phyloP scores from a whole-genome alignment of 495 filamentous ascomycete genomes.

The Hypoxylon trugodes region DNA sequence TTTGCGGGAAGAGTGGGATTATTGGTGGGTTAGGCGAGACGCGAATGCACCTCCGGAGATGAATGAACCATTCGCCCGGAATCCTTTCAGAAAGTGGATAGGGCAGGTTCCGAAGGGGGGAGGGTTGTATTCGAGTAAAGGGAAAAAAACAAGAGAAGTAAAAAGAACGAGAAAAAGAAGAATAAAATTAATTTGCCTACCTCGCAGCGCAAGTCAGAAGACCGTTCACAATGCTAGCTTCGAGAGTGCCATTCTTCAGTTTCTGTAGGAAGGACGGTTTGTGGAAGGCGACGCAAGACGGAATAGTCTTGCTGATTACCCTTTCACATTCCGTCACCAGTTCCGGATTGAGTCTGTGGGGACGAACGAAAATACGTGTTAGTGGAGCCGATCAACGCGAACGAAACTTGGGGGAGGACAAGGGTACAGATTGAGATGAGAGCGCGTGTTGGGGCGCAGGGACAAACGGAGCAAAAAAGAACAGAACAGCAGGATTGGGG shows the following conservation, averaged over 20 bases:
- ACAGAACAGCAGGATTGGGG: constrained; percentile 17
- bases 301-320: constrained; percentile 58
- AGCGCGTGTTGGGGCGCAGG: constrained; percentile 36
- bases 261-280: constrained; percentile 61
- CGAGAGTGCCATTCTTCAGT: constrained; percentile 56
- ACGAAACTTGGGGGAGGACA: constrained; percentile 37
- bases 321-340: constrained; percentile 59
- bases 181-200: constrained; percentile 43
- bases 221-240: constrained; percentile 57
- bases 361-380: constrained; percentile 41
- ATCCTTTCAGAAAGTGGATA: constrained; percentile 39
- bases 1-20: neutral
- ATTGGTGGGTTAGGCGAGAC: constrained; percentile 38
- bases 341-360: constrained; percentile 56
- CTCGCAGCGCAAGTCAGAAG: constrained; percentile 58
- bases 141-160: too few species aligned
- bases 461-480: constrained; percentile 32
- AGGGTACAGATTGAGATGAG: constrained; percentile 31
- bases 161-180: constrained; percentile 6
- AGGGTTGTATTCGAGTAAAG: constrained; percentile 7
- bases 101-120: constrained; percentile 25
- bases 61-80: constrained; percentile 43
- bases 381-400: constrained; percentile 44
- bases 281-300: constrained; percentile 62
- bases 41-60: constrained; percentile 37